Percentiles rank a stretch among this genome's conserved stretches.
phyloP scores from a whole-genome alignment of 257 asterid genomes.

The Osmanthus fragrans region DNA sequence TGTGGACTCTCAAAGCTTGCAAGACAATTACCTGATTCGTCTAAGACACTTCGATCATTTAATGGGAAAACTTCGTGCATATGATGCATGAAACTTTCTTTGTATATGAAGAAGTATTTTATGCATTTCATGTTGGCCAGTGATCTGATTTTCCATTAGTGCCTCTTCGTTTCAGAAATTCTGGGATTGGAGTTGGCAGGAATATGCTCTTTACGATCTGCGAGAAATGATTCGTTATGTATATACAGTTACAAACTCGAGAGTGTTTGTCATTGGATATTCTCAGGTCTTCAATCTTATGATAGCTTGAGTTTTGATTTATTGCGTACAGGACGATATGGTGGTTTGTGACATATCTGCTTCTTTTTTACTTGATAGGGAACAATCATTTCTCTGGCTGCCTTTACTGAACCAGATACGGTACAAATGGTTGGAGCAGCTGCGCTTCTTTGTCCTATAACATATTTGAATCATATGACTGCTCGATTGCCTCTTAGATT shows the following conservation, averaged over 20 bases:
- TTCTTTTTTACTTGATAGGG: conserved; percentile 54
- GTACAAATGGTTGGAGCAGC: conserved; percentile 86
- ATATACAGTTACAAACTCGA: conserved; percentile 56
- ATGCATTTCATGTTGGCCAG: background rate
- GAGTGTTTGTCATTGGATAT: conserved; percentile 82
- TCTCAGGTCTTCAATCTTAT: conserved; percentile 70
- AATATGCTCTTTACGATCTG: conserved; percentile 82
- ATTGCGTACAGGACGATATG: background rate
- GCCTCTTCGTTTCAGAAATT: conserved; percentile 57
- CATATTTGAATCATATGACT: conserved; percentile 78
- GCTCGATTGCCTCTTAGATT: conserved; percentile 63
- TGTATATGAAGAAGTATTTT: background rate
- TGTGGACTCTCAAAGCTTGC: background rate
- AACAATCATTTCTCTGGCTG: conserved; percentile 95
- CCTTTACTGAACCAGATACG: conserved; percentile 82
- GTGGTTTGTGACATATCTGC: conserved; percentile 21
- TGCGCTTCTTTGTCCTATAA: conserved; percentile 93
- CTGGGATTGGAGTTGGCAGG: conserved; percentile 99
- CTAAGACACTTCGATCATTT: conserved; percentile 9
- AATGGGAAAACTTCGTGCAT: conserved; percentile 8
- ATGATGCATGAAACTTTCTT: background rate
- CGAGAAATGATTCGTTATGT: conserved; percentile 75
- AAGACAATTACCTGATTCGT: background rate
- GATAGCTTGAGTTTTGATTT: conserved; percentile 4
- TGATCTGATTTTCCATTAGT: conserved; percentile 18